These are phyloP conservation scores for Calycina herbarum DNA, from an alignment of 2,329 filamentous ascomycete species.

Conservation along the genomic window DNA sequence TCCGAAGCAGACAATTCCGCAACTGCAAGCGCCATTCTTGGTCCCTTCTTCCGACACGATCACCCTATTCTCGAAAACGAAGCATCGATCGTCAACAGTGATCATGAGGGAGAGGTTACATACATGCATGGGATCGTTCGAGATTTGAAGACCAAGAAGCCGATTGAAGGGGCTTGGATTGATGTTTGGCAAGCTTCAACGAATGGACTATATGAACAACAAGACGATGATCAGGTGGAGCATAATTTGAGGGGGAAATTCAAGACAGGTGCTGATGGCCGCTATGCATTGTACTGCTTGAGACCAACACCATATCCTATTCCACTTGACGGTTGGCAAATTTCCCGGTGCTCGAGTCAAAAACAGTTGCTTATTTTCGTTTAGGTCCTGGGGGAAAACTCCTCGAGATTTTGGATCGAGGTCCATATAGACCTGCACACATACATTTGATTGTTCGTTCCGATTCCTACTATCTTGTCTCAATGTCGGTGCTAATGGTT, in stretches of 20 bases:
- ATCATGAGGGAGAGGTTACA: constrained; percentile 48
- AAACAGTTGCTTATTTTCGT: neutral
- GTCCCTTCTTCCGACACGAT: constrained; percentile 63
- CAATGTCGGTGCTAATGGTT: neutral
- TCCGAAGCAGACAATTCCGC: constrained; percentile 45
- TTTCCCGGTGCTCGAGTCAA: neutral
- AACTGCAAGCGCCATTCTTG: constrained; percentile 56
- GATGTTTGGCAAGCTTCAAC: constrained; percentile 67
- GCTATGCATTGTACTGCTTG: constrained; percentile 53
- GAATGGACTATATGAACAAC: constrained; percentile 59
- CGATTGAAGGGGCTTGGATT: constrained; percentile 55
- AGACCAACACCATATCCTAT: constrained; percentile 44
- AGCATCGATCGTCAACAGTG: constrained; percentile 53
- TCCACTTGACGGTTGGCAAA: constrained; percentile 34
- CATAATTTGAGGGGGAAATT: constrained; percentile 65
- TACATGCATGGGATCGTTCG: constrained; percentile 60
- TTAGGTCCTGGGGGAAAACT: constrained; percentile 57
- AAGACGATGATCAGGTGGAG: constrained; percentile 60
- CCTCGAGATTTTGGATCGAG: constrained; percentile 57
- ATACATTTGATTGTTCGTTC: constrained; percentile 59
- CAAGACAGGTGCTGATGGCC: constrained; percentile 56
- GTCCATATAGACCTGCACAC: constrained; percentile 62
- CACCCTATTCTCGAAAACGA: constrained; percentile 57
- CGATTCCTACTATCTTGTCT: neutral
- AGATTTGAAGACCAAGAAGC: constrained; percentile 55